Percentiles rank a stretch among this genome's conserved stretches.
Evolutionary conservation across 2,329 filamentous ascomycete species (phyloP).

Genomic region (Talaromyces sp.): DNA sequence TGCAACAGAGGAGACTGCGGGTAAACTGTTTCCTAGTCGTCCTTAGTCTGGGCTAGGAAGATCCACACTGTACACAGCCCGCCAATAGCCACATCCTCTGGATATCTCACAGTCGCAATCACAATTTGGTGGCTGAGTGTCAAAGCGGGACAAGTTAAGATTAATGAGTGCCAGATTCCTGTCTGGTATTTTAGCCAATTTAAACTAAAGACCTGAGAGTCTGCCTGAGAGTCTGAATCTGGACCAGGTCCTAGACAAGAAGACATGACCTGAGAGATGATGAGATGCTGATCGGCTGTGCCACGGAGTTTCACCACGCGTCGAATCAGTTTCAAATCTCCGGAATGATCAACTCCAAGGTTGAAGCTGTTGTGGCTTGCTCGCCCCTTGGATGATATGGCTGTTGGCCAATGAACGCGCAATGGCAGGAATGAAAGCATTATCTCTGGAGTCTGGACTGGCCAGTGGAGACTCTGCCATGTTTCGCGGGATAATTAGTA

Average conservation of each 20-base stretch:
- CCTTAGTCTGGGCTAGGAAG: neutral
- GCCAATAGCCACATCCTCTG: neutral
- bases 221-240: too few species aligned
- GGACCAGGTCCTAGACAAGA: too few species aligned
- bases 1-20: neutral
- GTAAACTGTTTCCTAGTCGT: neutral
- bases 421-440: neutral
- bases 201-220: too few species aligned
- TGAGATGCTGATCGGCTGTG: neutral
- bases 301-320: neutral
- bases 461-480: neutral
- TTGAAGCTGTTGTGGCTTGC: neutral
- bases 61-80: neutral
- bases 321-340: neutral
- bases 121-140: neutral
- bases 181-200: neutral
- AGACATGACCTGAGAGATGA: neutral
- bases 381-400: neutral
- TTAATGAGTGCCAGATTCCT: neutral
- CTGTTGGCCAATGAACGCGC: neutral
- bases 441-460: neutral
- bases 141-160: neutral
- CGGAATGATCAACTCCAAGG: neutral
- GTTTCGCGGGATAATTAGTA: neutral
- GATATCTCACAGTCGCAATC: neutral